Base-by-base conservation (phyloP, 441 rosid species). In the Viola pubescens region DNA sequence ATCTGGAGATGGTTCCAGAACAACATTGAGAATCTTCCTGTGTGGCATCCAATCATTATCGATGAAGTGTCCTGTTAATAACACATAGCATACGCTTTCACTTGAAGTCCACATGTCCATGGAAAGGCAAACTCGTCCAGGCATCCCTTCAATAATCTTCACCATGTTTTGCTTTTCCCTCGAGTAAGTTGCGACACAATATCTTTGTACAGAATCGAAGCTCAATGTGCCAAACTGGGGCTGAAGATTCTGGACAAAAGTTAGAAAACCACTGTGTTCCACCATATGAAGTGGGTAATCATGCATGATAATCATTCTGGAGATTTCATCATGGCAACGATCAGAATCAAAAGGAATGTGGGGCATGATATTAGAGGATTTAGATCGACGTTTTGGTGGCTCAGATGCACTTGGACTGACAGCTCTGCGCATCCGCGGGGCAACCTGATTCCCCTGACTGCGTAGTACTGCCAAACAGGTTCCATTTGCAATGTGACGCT, bases 221-320 rank as follows among this genome's bases (percentile, higher is more conserved):
- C 79, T 84, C 50, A 90, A 73, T 67, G 61, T 63, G 55, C 76
- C 82, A 44, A 86, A 90, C 16, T 74, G 73, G 3, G 97, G 96
- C 64, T 88, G 95, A 71, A 90, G 88, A 72, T 74, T 86, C 71
- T 82, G 81, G 34, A 86, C 86, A 54, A 90, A 90, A 46, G 85
- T 74, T 13, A 80, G 55, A 57, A 90, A 90, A 9, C 91, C 89
- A 14, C 85, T 79, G 71, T 88, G 88, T 68, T 90, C 96, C 56
- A 88, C 95, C 89, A 91, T 91, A 72, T 88, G 96, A 56, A 91
- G 91, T 41, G 92, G 96, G 62, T 86, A 91, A 58, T 86, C 90
- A 48, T 91, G 98, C 80, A 83, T 71, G 46, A 91, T 86, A 57
- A 88, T 86, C 97, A 91, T 91, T 78, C 69, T 84, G 0, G 91